Percentiles rank a stretch among this genome's conserved stretches.
Conservation (phyloP, 2,329 filamentous ascomycete species). For the Pyrenophora teres region DNA sequence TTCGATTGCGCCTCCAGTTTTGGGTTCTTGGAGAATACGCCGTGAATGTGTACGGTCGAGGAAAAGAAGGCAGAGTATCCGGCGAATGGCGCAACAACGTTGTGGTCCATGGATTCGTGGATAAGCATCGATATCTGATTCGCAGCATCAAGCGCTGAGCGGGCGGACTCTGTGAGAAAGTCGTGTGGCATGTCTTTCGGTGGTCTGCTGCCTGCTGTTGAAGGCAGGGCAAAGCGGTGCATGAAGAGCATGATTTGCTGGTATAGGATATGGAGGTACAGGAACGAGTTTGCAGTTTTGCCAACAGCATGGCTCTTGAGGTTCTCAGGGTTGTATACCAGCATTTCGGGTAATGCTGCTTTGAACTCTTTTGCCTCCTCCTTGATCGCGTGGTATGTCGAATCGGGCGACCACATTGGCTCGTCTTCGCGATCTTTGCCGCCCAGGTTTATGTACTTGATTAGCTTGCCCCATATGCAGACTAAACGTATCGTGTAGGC, state of each 20-base stretch:
- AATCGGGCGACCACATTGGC: slow-evolving; percentile 82
- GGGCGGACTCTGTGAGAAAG: slow-evolving; percentile 76
- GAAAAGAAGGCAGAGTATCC: slow-evolving; percentile 94
- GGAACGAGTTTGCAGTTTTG: slow-evolving; percentile 84
- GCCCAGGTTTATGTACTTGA: slow-evolving; percentile 88
- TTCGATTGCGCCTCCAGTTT: slow-evolving; percentile 78
- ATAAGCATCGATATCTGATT: slow-evolving; percentile 85
- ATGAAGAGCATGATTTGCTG: slow-evolving; percentile 91
- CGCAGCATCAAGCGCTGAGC: slow-evolving; percentile 79
- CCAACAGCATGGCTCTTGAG: slow-evolving; percentile 83
- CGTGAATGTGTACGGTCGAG: slow-evolving; percentile 91
- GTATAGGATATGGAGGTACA: slow-evolving; percentile 87
- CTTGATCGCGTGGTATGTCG: slow-evolving; percentile 72
- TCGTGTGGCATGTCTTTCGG: slow-evolving; percentile 73
- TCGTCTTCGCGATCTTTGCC: slow-evolving; percentile 78
- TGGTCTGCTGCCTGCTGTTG: slow-evolving; percentile 65
- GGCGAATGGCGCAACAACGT: slow-evolving; percentile 86
- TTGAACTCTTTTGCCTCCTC: slow-evolving; percentile 73
- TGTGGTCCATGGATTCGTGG: slow-evolving; percentile 76
- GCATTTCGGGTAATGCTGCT: slow-evolving; percentile 67
- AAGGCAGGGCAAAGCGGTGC: slow-evolving; percentile 81
- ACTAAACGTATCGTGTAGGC: slow-evolving; percentile 87
- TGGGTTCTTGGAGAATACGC: slow-evolving; percentile 84
- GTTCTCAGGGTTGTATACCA: slow-evolving; percentile 82
- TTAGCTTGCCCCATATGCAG: slow-evolving; percentile 85